Base-by-base conservation (phyloP, 2,329 filamentous ascomycete species). In the Aspergillus ochraceus region DNA sequence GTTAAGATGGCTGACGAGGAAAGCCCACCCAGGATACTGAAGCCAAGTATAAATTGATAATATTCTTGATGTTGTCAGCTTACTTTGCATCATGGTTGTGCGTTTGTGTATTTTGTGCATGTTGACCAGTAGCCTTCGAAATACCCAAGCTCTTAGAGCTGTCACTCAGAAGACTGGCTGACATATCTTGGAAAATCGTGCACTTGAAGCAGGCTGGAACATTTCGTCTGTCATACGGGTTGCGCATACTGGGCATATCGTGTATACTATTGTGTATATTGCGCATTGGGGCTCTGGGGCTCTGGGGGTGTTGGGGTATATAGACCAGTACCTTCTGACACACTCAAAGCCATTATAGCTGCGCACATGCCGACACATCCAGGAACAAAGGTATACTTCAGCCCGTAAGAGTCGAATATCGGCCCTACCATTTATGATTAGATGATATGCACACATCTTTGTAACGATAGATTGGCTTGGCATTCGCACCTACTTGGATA, bases 321-420 rank as follows among this genome's bases (percentile, higher is more conserved):
- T 36, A 36, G 5, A n/a, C 14, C 4, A 42, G n/a, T 58, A 62
- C 60, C 60, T 17, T 51, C 36, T 14, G 60, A 57, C n/a, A 62
- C 52, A 17, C 60, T 62, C 9, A 62, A 30, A 17, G 52, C 49
- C 54, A 62, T 60, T 22, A 62, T 55, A 5, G 60, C 57, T 47
- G 46, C 50, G 6, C 53, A 24, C 10, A 60, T 36, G 6, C 71
- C 70, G 19, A 74, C 56, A 20, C 64, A 70, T 5, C 74, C 73
- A 2, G 69, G 69, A n/a, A 74, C 56, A 2, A 74, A 63, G 2
- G 72, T 56, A 30, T 60, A 63, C 19, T 64, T 66, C 6, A 70
- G 62, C 19, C 73, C 72, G 46, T 73, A 63, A 1, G 68, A 63
- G 53, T 75, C 73, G 56, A 75, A 75, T 1, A 74, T 62, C 1